phyloP scores from a whole-genome alignment of 352 stramenopile species.

The Hyaloperonospora brassicae region DNA sequence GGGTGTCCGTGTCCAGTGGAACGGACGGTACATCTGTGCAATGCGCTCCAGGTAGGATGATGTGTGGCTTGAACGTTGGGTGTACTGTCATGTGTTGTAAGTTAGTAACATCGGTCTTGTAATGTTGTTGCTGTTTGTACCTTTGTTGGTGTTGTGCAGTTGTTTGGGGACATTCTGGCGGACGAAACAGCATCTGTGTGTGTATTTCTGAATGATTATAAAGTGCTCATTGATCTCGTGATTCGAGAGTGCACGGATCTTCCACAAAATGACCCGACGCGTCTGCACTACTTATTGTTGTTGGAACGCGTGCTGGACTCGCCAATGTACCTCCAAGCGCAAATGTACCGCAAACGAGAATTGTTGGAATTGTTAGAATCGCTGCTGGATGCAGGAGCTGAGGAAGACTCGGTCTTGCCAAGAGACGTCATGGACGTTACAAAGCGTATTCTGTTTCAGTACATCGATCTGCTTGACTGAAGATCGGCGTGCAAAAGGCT shows the following conservation, averaged over 20 bases:
- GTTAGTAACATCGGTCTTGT: background rate
- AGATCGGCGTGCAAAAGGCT: background rate
- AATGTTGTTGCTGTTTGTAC: too few species aligned
- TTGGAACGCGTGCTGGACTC: constrained; percentile 40
- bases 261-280: constrained; percentile 38
- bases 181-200: constrained; percentile 36
- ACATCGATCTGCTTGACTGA: constrained; percentile 61
- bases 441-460: constrained; percentile 43
- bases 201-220: constrained; percentile 71
- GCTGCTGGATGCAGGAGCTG: constrained; percentile 29
- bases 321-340: constrained; percentile 36
- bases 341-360: constrained; percentile 53
- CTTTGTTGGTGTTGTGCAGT: constrained; percentile 19
- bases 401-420: constrained; percentile 37
- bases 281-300: constrained; percentile 38
- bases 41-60: constrained; percentile 39
- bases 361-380: constrained; percentile 43
- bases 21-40: constrained; percentile 37
- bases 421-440: constrained; percentile 25
- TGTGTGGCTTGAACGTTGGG: background rate
- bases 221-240: constrained; percentile 58
- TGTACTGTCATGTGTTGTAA: background rate
- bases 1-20: constrained; percentile 47
- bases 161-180: constrained; percentile 47
- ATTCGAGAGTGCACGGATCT: constrained; percentile 58